Evolutionary conservation across 371 early-diverging fungal genomes (phyloP), one percentile per base, ranked within the genome.

Genomic region (Mortierella sp.): DNA sequence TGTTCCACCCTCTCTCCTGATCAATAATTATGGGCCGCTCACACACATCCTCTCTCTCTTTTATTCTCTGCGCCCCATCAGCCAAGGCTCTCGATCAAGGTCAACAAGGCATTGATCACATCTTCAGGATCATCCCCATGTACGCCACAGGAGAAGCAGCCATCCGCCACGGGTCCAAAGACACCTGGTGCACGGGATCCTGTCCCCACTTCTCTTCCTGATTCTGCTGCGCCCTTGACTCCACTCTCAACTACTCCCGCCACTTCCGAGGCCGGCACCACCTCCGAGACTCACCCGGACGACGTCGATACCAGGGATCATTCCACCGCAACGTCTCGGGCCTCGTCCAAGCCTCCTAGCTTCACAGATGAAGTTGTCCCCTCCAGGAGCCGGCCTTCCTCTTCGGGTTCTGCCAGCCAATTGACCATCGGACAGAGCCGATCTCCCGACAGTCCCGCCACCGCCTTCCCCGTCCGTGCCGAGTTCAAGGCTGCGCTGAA

Each of bases 11-110:
- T 53, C 25, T 21, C 26, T 53, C 21, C 21, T 53, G 37, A 37
- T 37, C 37, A 37, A 37, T 37, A 5, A 37, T n/a, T n/a, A n/a
- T n/a, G 9, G 37, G 37, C 37, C 37, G 37, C 37, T 37, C 37
- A 37, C 37, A n/a, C n/a, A n/a, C 37, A 37, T 37, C 37, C 9
- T 37, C 37, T 37, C 9, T 3, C 37, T 37, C 9, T 37, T 37
- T 37, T 9, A 37, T 37, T 37, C 3, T 30, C 4, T 16, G n/a
- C n/a, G n/a, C 14, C 14, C 81, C 82, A 1, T 56, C 84, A 59
- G 88, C 86, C 28, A 37, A 85, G 43, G 80, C 85, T 60, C 81
- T 87, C 66, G 72, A 84, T 64, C 73, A 64, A 67, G 23, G 66
- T 71, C 44, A 67, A 63, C 64, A 70, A 57, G 64, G 50, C 71